Evolutionary conservation across 768 basidiomycete genomes (phyloP).

Genomic region (Boletus sensibilis): DNA sequence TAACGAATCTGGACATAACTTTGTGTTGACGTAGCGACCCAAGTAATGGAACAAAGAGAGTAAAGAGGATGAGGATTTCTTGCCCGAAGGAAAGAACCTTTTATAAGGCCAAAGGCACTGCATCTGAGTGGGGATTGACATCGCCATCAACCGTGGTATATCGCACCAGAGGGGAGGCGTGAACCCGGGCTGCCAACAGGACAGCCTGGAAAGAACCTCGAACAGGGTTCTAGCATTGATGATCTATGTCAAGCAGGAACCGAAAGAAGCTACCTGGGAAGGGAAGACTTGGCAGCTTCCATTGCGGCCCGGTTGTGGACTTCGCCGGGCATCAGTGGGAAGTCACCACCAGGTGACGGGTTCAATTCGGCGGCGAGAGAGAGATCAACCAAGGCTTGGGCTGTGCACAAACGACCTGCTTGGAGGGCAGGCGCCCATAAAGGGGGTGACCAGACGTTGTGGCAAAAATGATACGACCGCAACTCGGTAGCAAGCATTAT

Average conservation of each 20-base stretch:
- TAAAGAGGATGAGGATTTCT: background rate
- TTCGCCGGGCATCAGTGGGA: background rate
- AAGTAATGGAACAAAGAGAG: background rate
- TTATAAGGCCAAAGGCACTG: conserved; percentile 18
- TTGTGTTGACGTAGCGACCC: background rate
- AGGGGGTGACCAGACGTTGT: background rate
- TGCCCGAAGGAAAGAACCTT: background rate
- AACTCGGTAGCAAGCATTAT: background rate
- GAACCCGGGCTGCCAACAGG: background rate
- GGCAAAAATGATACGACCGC: background rate
- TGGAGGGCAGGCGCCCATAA: background rate
- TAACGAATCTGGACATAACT: conserved; percentile 38
- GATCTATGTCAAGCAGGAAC: background rate
- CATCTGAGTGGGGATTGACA: background rate
- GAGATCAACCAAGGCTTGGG: background rate
- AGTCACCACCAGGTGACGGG: background rate
- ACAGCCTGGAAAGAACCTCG: background rate
- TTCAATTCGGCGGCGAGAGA: background rate
- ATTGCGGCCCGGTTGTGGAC: background rate
- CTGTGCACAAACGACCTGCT: background rate
- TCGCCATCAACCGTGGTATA: background rate
- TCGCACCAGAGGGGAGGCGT: background rate
- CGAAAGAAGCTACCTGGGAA: background rate
- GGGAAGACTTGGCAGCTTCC: background rate
- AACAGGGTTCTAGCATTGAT: background rate